These are phyloP conservation scores for Boletus subparvulus DNA, from an alignment of 768 basidiomycete genomes.

Conservation along the genomic window DNA sequence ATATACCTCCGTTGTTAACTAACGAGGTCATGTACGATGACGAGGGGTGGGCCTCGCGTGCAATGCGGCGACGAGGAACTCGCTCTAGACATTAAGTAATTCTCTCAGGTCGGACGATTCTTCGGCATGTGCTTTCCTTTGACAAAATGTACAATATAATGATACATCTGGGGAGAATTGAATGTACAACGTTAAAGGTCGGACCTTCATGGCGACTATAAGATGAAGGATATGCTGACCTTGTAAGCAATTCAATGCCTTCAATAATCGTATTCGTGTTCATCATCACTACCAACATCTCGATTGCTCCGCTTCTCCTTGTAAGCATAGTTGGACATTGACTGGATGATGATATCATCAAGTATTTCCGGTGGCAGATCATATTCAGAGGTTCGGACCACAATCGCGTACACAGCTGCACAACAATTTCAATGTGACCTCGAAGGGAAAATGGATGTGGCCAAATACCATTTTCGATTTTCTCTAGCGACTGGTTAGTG, in stretches of 20 bases:
- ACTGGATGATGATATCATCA: constrained; percentile 63
- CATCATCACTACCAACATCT: constrained; percentile 26
- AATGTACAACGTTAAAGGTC: not conserved
- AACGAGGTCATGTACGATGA: constrained; percentile 8
- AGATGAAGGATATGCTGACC: not conserved
- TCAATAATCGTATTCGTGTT: constrained; percentile 26
- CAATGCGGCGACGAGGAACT: constrained; percentile 14
- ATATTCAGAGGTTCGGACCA: constrained; percentile 71
- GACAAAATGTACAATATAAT: constrained; percentile 1
- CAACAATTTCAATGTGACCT: constrained; percentile 4
- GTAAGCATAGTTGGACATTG: constrained; percentile 37
- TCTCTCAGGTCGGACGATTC: not conserved
- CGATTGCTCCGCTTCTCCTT: constrained; percentile 22
- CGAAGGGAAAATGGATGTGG: not conserved
- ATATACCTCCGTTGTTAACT: constrained; percentile 1
- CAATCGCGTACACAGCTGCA: constrained; percentile 70
- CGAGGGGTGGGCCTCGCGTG: not conserved
- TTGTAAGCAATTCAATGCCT: not conserved
- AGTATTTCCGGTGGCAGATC: constrained; percentile 66
- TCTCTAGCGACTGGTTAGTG: constrained; percentile 83
- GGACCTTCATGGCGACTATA: not conserved
- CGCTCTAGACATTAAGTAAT: constrained; percentile 15
- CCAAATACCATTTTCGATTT: constrained; percentile 84
- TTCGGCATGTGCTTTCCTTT: not conserved
- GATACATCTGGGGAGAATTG: not conserved